A percentile compares a stretch with the other conserved stretches of the same genome.
phyloP scores from a whole-genome alignment of 257 asterid species.

The Solanum sejunctum region DNA sequence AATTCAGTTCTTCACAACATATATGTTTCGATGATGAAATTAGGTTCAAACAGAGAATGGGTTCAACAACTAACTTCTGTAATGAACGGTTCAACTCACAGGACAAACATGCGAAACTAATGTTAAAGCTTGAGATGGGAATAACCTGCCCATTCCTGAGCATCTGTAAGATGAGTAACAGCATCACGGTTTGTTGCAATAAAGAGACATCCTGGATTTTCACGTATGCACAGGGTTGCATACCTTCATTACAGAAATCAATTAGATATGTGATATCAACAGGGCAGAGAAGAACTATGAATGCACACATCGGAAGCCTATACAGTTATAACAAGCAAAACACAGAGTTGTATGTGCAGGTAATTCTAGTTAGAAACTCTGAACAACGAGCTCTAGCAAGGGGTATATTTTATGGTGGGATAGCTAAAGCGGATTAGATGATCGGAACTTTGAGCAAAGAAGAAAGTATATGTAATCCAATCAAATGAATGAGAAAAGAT shows the following conservation, averaged over 20 bases:
- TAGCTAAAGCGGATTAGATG: not conserved
- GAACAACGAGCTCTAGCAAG: not conserved
- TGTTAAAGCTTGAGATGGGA: not conserved
- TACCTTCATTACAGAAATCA: conserved; percentile 43
- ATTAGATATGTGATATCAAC: not conserved
- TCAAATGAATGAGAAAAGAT: not conserved
- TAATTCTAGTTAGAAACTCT: not conserved
- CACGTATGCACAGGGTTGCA: conserved; percentile 92
- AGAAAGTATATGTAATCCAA: not conserved
- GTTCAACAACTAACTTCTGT: not conserved
- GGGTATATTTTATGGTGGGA: not conserved
- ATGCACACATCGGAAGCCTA: not conserved
- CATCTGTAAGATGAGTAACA: conserved; percentile 99
- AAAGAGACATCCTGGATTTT: conserved; percentile 94
- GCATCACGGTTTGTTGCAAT: conserved; percentile 98
- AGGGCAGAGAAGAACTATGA: not conserved
- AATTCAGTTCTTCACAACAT: too few species aligned
- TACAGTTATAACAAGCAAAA: not conserved
- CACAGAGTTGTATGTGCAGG: not conserved
- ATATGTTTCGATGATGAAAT: not conserved
- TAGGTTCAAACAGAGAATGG: not conserved
- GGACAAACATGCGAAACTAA: not conserved
- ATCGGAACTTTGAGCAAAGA: not conserved
- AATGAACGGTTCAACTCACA: not conserved
- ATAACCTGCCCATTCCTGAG: conserved; percentile 99